phyloP scores from a whole-genome alignment of 2,329 filamentous ascomycete genomes.

The Ascochyta lentis region DNA sequence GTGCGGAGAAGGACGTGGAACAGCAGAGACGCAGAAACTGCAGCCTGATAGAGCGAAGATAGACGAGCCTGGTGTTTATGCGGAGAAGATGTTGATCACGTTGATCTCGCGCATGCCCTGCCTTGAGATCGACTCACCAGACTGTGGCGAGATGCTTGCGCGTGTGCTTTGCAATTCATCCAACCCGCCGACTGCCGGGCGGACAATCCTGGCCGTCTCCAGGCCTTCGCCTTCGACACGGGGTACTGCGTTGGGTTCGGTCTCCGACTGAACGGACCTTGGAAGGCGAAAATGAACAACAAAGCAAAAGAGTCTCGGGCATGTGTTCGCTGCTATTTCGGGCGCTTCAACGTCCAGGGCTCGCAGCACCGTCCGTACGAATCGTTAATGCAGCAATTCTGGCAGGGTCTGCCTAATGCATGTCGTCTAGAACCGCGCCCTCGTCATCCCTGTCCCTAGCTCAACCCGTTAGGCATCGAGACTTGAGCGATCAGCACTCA shows the following conservation, averaged over 20 bases:
- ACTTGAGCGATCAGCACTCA: constrained; percentile 29
- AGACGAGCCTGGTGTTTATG: constrained; percentile 14
- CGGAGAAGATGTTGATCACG: constrained; percentile 22
- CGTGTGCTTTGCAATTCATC: constrained; percentile 25
- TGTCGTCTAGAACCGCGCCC: constrained; percentile 24
- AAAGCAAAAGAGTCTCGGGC: constrained; percentile 10
- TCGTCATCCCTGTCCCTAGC: constrained; percentile 34
- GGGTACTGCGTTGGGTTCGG: constrained; percentile 8
- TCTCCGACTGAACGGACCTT: constrained; percentile 13
- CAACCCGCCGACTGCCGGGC: constrained; percentile 6
- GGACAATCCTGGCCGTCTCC: constrained; percentile 5
- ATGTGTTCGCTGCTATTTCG: constrained; percentile 20
- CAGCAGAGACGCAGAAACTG: background rate
- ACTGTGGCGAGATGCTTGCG: constrained; percentile 36
- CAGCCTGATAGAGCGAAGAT: constrained; percentile 6
- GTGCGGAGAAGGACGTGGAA: constrained; percentile 15
- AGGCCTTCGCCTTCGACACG: constrained; percentile 11
- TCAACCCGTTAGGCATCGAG: constrained; percentile 32
- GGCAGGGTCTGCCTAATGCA: constrained; percentile 15
- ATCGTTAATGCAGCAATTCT: constrained; percentile 16
- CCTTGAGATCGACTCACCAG: constrained; percentile 17
- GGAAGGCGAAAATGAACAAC: constrained; percentile 10
- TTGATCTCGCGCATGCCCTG: constrained; percentile 18
- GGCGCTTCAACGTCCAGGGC: constrained; percentile 12
- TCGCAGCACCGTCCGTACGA: constrained; percentile 13